Evolutionary conservation across 225 moss, liverwort and hornwort species (phyloP), one percentile per base, ranked within the genome.

Genomic region (Pseudisothecium myosuroides): DNA sequence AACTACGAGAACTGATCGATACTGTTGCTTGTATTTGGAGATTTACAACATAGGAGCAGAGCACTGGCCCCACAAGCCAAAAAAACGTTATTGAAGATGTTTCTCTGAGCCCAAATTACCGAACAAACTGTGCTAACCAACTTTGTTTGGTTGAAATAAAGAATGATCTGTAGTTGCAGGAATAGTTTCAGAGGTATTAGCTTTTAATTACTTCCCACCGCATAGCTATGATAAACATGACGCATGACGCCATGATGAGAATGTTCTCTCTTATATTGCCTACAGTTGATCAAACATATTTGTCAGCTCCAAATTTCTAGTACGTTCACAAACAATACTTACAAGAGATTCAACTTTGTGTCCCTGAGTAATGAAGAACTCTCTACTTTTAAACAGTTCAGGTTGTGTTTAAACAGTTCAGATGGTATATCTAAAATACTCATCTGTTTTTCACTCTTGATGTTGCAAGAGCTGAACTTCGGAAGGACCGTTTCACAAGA

Each of bases 161-260:
- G 81, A 90, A 88, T 83, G 72, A 34, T 81, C 83, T 81, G 39
- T 55, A 80, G 76, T 83, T 79, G 80, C 68, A 84, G 83, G 62
- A 68, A 68, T 47, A n/a, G n/a, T n/a, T n/a, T 60, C 76, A 39
- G 61, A 76, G 26, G 54, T 39, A 62, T 81, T 87, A 83, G 32
- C 71, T 78, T 84, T 55, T 43, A 87, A 60, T 74, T 72, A 85
- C 79, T 89, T 88, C 83, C 85, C 86, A 92, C 81, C 63, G 56
- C 85, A 83, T 85, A 83, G 73, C 80, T 82, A 89, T 68, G 73
- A 90, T 85, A 55, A 92, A 82, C 77, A 90, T 19, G 54, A 87
- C 41, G 84, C 88, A 91, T 66, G 85, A 75, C 50, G 78, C 87
- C 68, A 89, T 68, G 85, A 89, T 87, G 83, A 92, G 85, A 65